Base-by-base conservation (phyloP, 1,139 yeast genomes). In the Saccharomycopsis hybrid region DNA sequence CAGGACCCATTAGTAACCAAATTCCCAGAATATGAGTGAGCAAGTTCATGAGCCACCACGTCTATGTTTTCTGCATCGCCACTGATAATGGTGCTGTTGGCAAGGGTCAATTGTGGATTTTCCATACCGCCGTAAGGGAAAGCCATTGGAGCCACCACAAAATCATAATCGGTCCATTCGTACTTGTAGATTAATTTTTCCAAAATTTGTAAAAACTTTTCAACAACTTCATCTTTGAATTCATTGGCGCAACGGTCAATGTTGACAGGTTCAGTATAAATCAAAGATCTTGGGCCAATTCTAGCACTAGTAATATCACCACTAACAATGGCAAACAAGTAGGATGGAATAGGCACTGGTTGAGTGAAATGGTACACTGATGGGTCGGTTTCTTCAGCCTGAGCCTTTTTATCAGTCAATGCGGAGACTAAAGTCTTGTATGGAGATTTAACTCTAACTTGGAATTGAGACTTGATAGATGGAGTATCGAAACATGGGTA, bases 51-150 rank as follows among this genome's bases (percentile, higher is more conserved):
- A 1, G 96, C 95, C 64, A 88, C 80, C 37, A 88, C 96, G 58
- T 84, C 88, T 31, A 88, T 89, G 59, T 88, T 87, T 53, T 87
- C 82, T 54, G 94, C 74, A 66, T 89, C 96, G 45, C 92, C 90
- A 32, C 92, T 80, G 44, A 89, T 80, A 58, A 89, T 73, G 0
- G 97, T 88, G 43, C 96, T 96, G 0, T 96, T 89, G 40, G 90
- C 92, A 66, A 87, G 87, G 2, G 96, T 88, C 65, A 87, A 79
- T 65, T 87, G 87, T 50, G 96, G 95, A 63, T 87, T 86, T 68
- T 89, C 97, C 96, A 89, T 89, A 50, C 97, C 96, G 55, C 96
- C 96, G 61, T 87, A 89, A 2, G 96, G 96, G 76, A 87, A 88
- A 4, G 90, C 78, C 50, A 80, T 76, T 3, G 96, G 96, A 56